Conservation (phyloP, 768 basidiomycete species). For the Brasilioporus rufonigricans region DNA sequence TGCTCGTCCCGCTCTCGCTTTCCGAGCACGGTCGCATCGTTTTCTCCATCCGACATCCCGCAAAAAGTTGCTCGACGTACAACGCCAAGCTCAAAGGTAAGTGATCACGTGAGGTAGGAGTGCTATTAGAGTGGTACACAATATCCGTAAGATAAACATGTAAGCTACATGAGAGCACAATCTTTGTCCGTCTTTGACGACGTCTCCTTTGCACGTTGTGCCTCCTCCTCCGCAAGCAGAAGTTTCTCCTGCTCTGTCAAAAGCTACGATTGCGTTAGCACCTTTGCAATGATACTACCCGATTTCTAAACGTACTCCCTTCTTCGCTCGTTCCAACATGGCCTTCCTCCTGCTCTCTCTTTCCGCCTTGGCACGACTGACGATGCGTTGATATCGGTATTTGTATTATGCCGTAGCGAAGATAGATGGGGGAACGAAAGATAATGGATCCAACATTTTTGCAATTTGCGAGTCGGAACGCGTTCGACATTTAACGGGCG, state of each 20-base stretch:
- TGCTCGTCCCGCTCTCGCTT: constrained; percentile 53
- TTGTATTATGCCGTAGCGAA: constrained; percentile 61
- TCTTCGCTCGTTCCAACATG: constrained; percentile 70
- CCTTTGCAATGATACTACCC: background rate
- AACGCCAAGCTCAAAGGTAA: background rate
- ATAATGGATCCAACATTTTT: constrained; percentile 36
- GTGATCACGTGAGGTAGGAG: background rate
- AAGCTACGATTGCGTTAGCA: constrained; percentile 36
- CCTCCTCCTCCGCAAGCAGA: constrained; percentile 54
- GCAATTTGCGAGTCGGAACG: constrained; percentile 34
- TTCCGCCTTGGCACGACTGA: constrained; percentile 73
- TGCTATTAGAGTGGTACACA: too few species aligned
- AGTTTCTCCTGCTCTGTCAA: constrained; percentile 64
- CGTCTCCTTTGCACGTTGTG: constrained; percentile 34
- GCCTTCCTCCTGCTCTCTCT: constrained; percentile 66
- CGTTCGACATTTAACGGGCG: constrained; percentile 23
- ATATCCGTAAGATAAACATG: background rate
- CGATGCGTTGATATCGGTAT: constrained; percentile 17
- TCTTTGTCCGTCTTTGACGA: constrained; percentile 37
- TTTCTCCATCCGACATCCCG: constrained; percentile 45
- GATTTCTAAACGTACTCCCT: constrained; percentile 53
- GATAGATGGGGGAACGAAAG: constrained; percentile 66
- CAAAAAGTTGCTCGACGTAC: too few species aligned
- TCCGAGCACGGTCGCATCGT: constrained; percentile 56
- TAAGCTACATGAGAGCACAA: constrained; percentile 56